Percentiles rank a stretch among this genome's conserved stretches.
phyloP scores from a whole-genome alignment of 352 stramenopile genomes.

The Phytophthora pistaciae region DNA sequence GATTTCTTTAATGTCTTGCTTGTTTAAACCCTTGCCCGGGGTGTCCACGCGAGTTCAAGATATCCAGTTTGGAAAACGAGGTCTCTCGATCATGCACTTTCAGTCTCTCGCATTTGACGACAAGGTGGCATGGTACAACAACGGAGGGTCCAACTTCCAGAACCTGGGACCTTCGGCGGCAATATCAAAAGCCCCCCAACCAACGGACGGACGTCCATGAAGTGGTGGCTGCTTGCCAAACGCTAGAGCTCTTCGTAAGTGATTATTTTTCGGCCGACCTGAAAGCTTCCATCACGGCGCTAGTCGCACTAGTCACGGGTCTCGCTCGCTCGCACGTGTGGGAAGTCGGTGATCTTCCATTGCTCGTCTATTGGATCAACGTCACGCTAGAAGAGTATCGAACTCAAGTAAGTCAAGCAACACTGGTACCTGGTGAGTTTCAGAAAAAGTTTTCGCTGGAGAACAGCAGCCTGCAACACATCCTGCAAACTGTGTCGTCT shows the following conservation, averaged over 20 bases:
- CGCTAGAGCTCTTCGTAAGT: neutral
- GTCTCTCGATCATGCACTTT: neutral
- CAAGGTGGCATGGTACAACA: neutral
- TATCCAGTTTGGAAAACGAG: neutral
- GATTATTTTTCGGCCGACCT: neutral
- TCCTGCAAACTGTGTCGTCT: neutral
- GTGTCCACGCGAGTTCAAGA: neutral
- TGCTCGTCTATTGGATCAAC: slow-evolving; percentile 1
- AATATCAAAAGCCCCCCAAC: neutral
- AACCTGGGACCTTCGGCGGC: neutral
- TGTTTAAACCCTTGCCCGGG: slow-evolving; percentile 1
- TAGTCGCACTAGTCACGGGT: neutral
- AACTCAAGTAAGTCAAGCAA: neutral
- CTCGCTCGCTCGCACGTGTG: neutral
- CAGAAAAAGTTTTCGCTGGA: neutral
- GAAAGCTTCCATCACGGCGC: neutral
- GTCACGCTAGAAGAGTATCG: neutral
- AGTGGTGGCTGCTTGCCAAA: neutral
- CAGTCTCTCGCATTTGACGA: neutral
- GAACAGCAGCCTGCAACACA: neutral
- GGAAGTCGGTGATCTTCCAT: neutral
- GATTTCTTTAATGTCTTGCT: neutral
- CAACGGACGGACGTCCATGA: neutral
- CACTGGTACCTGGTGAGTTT: neutral
- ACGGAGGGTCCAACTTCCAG: neutral